These are phyloP conservation scores for Ploettnerulaceae sp. DNA, from an alignment of 2,329 filamentous ascomycete genomes.

Conservation along the genomic window DNA sequence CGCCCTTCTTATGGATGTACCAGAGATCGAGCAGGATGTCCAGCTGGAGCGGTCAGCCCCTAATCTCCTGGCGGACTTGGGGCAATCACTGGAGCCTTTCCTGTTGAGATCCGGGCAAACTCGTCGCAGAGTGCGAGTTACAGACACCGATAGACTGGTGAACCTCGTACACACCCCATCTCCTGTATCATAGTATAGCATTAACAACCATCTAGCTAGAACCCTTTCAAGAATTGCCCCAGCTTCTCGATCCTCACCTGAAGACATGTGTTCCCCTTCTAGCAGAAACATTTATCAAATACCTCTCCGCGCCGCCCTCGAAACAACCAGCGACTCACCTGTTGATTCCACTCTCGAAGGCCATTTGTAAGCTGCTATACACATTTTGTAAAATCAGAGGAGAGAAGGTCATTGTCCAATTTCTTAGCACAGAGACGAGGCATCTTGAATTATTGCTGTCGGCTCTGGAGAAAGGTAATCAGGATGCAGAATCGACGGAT, in stretches of 20 bases:
- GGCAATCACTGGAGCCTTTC: conserved; percentile 47
- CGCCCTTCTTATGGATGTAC: conserved; percentile 49
- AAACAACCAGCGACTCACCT: conserved; percentile 36
- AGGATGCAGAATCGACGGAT: no score
- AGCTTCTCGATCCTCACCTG: conserved; percentile 82
- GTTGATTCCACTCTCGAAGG: conserved; percentile 41
- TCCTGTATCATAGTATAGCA: no score
- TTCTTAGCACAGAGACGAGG: conserved; percentile 83
- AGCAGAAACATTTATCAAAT: conserved; percentile 69
- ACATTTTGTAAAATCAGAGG: conserved; percentile 92
- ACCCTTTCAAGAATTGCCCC: conserved; percentile 90
- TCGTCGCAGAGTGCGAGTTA: conserved; percentile 46
- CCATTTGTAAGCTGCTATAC: conserved; percentile 77
- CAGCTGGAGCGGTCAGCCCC: conserved; percentile 56
- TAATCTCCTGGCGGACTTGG: conserved; percentile 55
- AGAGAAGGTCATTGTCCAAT: conserved; percentile 85
- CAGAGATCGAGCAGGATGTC: conserved; percentile 56
- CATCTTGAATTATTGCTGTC: conserved; percentile 76
- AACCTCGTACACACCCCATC: conserved; percentile 43
- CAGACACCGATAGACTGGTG: conserved; percentile 46
- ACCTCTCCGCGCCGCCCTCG: conserved; percentile 46
- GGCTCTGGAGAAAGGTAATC: conserved; percentile 57
- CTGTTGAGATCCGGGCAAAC: conserved; percentile 45
- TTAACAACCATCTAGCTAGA: conserved; percentile 52
- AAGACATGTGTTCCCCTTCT: conserved; percentile 69